Conservation (phyloP, 2,329 filamentous ascomycete genomes). For the Aspergillus jensenii region DNA sequence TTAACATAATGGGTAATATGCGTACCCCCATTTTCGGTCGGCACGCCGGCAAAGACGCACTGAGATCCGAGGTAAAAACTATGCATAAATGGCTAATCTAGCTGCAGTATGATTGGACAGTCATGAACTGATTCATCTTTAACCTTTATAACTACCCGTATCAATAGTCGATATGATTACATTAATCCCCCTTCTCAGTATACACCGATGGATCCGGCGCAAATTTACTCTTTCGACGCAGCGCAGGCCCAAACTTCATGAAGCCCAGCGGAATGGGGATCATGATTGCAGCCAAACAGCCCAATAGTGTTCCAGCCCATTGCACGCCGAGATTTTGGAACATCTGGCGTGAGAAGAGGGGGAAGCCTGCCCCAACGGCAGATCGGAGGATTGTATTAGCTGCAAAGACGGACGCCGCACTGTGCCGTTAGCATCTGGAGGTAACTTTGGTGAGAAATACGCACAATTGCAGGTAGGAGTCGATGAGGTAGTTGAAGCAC, state of each 20-base stretch:
- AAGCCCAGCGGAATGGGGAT: conserved; percentile 38
- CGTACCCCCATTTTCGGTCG: too few species aligned
- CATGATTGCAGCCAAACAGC: conserved; percentile 36
- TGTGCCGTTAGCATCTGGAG: conserved; percentile 7
- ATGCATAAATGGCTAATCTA: too few species aligned
- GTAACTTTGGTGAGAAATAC: background rate
- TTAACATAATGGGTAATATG: too few species aligned
- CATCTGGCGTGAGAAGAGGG: conserved; percentile 40
- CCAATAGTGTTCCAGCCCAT: conserved; percentile 40
- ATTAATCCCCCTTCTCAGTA: too few species aligned
- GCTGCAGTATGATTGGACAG: too few species aligned
- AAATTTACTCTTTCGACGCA: conserved; percentile 16
- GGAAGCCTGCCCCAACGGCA: conserved; percentile 34
- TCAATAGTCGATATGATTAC: too few species aligned
- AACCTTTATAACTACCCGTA: too few species aligned
- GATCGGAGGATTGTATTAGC: conserved; percentile 53
- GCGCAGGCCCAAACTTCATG: conserved; percentile 24
- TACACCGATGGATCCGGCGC: too few species aligned
- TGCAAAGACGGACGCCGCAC: conserved; percentile 51
- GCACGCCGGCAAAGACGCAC: too few species aligned
- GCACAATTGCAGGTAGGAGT: conserved; percentile 56
- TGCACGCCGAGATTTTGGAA: conserved; percentile 39
- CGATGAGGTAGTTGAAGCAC: conserved; percentile 55
- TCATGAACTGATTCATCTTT: too few species aligned
- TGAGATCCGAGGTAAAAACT: too few species aligned